These are phyloP conservation scores for Pterocarpus santalinus DNA, from an alignment of 306 rosid genomes.

Conservation along the genomic window DNA sequence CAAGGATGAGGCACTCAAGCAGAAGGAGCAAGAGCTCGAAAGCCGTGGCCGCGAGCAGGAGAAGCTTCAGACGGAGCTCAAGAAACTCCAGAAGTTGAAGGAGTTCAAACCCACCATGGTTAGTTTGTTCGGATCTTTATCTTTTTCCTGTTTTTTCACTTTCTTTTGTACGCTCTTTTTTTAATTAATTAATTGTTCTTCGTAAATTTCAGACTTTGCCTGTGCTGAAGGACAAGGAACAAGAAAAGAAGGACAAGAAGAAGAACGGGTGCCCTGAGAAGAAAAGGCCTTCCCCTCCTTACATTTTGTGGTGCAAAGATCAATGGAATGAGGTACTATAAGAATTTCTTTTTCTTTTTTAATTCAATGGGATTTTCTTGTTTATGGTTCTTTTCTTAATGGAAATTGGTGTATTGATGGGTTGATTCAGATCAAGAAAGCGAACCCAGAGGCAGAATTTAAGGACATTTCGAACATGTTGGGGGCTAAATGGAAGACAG, in stretches of 20 bases:
- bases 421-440: slow-evolving; percentile 74
- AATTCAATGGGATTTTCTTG: not conserved
- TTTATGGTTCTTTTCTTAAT: not conserved
- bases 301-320: slow-evolving; percentile 87
- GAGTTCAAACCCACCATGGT: slow-evolving; percentile 95
- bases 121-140: slow-evolving; percentile 1
- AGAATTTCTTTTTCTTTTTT: not conserved
- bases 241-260: slow-evolving; percentile 72
- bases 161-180: not conserved
- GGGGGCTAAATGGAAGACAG: slow-evolving; percentile 89
- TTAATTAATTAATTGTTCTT: not conserved
- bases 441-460: slow-evolving; percentile 87
- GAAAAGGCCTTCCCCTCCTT: slow-evolving; percentile 87
- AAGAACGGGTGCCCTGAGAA: slow-evolving; percentile 63
- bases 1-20: slow-evolving; percentile 76
- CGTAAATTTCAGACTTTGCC: slow-evolving; percentile 64
- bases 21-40: slow-evolving; percentile 78
- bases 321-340: slow-evolving; percentile 81
- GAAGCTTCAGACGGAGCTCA: slow-evolving; percentile 82
- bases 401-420: not conserved
- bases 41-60: slow-evolving; percentile 65
- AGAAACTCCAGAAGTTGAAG: slow-evolving; percentile 82
- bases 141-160: not conserved
- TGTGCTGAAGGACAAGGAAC: slow-evolving; percentile 66
- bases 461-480: slow-evolving; percentile 76